Base-by-base conservation (phyloP, 2,329 filamentous ascomycete species). In the Sarocladium oryzae region DNA sequence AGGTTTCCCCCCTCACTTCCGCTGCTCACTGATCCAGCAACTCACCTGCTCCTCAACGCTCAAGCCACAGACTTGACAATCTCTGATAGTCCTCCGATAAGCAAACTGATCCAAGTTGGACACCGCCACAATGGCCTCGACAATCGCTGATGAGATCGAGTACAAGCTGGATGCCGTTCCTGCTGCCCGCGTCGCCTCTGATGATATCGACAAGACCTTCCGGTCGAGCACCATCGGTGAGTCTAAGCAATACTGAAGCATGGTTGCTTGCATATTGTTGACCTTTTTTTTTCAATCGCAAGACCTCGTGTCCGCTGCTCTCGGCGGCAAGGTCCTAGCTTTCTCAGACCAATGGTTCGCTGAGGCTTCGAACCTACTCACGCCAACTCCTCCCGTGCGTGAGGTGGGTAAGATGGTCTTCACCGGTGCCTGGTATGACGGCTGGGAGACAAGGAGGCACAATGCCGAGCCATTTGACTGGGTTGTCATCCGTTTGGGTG, bases 301-400 rank as follows among this genome's bases (percentile, higher is more conserved):
- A 85, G 82, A 85, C 61, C 70, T 86, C 48, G 67, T 84, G 51
- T 85, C 81, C 37, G 75, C 75, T 6, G 70, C 78, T 6, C 66
- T 86, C 40, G 83, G 81, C 55, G 81, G 82, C 53, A 82, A 79
- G 63, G 71, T 86, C 52, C 73, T 86, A 16, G 84, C 74, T 52
- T 83, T 77, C 65, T 86, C 82, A 46, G 79, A 86, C 62, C 72
- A 86, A 67, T 86, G 81, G 80, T 86, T 86, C 61, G 83, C 82
- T 38, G 78, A 83, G 57, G 82, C 83, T 20, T 61, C 70, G 53
- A 86, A 86, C 64, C 72, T 86, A 52, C 64, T 86, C 55, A 86
- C 77, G 26, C 79, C 81, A n/a, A 80, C 75, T 21, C 64, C 81
- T 26, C 82, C 83, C 33, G 79, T 86, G 63, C 73, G 76, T 56